These are phyloP conservation scores for Misopates orontium DNA, from an alignment of 257 asterid genomes.

Conservation along the genomic window DNA sequence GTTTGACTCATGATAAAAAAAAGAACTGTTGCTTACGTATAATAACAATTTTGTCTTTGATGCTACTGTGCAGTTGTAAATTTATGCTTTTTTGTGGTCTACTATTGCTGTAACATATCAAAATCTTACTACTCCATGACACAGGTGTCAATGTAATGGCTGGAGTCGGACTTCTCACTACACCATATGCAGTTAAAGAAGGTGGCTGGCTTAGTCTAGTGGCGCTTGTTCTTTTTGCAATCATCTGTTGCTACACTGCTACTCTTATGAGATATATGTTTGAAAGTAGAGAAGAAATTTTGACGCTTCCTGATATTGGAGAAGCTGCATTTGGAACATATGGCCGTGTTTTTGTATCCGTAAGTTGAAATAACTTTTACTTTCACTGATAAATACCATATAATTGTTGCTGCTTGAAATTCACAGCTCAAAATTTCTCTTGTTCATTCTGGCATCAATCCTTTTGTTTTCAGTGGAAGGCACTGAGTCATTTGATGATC, in stretches of 20 bases:
- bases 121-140: background rate
- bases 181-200: constrained; percentile 66
- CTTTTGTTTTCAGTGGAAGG: no score
- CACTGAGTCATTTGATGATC: no score
- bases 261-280: constrained; percentile 74
- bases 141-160: constrained; percentile 79
- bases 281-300: constrained; percentile 64
- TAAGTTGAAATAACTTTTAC: constrained; percentile 34
- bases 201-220: constrained; percentile 78
- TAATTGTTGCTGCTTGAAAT: no score
- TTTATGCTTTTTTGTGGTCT: background rate
- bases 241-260: constrained; percentile 76
- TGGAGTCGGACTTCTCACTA: constrained; percentile 83
- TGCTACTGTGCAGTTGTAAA: background rate
- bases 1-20: no score
- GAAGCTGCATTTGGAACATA: constrained; percentile 80
- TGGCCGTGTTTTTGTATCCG: constrained; percentile 75
- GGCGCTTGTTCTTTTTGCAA: constrained; percentile 62
- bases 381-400: background rate
- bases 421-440: no score
- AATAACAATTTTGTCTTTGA: background rate
- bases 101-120: background rate
- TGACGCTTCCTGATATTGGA: constrained; percentile 79
- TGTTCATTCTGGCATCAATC: no score
- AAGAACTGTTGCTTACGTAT: no score